These are phyloP conservation scores for Schwanniomyces polymorphus DNA, from an alignment of 805 yeast species.

Conservation along the genomic window DNA sequence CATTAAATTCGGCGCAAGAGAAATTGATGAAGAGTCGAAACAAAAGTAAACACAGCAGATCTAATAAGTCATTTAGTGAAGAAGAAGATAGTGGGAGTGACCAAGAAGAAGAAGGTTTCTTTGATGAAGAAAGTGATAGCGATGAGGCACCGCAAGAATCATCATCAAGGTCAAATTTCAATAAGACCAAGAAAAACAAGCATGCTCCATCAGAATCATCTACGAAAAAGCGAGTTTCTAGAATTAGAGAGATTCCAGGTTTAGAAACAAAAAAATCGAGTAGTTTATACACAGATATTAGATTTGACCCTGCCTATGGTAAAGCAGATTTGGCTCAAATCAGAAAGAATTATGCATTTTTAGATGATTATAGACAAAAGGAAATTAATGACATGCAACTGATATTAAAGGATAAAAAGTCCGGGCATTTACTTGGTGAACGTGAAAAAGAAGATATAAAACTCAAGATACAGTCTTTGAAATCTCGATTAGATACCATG, in stretches of 20 bases:
- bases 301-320: conserved; percentile 91
- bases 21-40: conserved; percentile 28
- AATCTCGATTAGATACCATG: conserved; percentile 65
- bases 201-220: conserved; percentile 89
- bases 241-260: conserved; percentile 75
- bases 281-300: conserved; percentile 69
- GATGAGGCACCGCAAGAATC: conserved; percentile 36
- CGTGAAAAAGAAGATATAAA: conserved; percentile 54
- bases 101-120: conserved; percentile 12
- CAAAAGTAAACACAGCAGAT: conserved; percentile 13
- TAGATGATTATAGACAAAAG: conserved; percentile 78
- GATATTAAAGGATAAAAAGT: conserved; percentile 56
- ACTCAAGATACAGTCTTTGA: conserved; percentile 59
- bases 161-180: conserved; percentile 9
- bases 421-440: conserved; percentile 36
- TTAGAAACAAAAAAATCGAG: conserved; percentile 40
- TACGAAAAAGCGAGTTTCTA: conserved; percentile 67
- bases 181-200: conserved; percentile 44
- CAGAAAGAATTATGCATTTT: conserved; percentile 77
- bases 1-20: conserved; percentile 60
- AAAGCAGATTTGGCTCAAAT: conserved; percentile 68
- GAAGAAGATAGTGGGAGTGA: conserved; percentile 18
- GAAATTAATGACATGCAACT: conserved; percentile 65
- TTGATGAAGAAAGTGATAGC: conserved; percentile 1
- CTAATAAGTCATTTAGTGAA: conserved; percentile 8